phyloP scores from a whole-genome alignment of 1,139 yeast genomes.

The Nakaseomyces nivariensis region DNA sequence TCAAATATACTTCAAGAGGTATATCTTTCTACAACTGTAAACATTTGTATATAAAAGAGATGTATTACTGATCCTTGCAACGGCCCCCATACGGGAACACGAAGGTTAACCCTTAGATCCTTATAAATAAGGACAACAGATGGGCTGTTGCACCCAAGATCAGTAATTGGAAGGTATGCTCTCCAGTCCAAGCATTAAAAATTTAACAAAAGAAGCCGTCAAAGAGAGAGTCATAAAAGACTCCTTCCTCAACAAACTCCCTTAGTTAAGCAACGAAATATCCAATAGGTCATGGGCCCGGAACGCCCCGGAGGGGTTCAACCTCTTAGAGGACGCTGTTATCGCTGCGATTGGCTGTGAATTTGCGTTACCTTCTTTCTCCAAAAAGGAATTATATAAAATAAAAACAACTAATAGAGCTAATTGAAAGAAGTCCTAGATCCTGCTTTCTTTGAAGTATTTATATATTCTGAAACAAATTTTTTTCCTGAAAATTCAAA shows the following conservation, averaged over 20 bases:
- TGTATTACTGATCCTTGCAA: conserved; percentile 73
- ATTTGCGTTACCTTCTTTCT: conserved; percentile 43
- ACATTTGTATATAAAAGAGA: conserved; percentile 10
- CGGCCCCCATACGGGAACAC: conserved; percentile 74
- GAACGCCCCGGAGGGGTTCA: conserved; percentile 60
- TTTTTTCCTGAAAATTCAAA: background rate
- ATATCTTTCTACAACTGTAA: too few relatives aligned
- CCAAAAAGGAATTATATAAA: background rate
- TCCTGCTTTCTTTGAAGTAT: background rate
- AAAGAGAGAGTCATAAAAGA: background rate
- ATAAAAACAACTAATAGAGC: background rate
- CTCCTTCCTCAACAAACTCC: background rate
- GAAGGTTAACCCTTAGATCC: conserved; percentile 63
- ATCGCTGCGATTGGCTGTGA: conserved; percentile 57
- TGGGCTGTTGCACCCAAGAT: conserved; percentile 82
- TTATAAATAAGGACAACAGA: conserved; percentile 36
- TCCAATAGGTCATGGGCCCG: conserved; percentile 69
- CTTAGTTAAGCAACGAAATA: conserved; percentile 36
- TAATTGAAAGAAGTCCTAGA: too few relatives aligned
- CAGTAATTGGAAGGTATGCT: conserved; percentile 36
- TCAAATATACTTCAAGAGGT: too few relatives aligned
- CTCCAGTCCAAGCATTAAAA: conserved; percentile 50
- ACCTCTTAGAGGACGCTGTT: conserved; percentile 65
- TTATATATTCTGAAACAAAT: background rate
- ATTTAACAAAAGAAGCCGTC: conserved; percentile 11